These are phyloP conservation scores for Chalciporus sphaerocephalus DNA, from an alignment of 768 basidiomycete species.

Conservation along the genomic window DNA sequence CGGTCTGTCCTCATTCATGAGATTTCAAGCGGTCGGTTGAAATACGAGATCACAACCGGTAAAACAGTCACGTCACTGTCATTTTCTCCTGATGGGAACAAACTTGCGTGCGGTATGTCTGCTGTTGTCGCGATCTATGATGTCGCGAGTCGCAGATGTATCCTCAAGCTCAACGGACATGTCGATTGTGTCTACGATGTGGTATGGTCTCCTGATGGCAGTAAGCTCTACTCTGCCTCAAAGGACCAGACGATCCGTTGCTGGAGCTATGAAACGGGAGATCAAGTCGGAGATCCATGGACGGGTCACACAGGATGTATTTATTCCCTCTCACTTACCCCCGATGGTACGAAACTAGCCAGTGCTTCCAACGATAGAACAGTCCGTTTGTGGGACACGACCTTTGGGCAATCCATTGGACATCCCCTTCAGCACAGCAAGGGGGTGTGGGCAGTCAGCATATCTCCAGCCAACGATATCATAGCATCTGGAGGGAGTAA, in stretches of 20 bases:
- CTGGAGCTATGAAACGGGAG: constrained; percentile 4
- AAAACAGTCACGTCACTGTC: neutral
- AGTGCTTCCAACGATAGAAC: constrained; percentile 6
- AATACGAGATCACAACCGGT: neutral
- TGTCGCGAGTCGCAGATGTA: neutral
- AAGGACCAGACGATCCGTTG: constrained; percentile 2
- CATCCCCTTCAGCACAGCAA: neutral
- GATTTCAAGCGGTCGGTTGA: neutral
- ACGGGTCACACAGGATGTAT: neutral
- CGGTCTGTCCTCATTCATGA: neutral
- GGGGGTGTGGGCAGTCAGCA: accelerated
- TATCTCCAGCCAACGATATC: constrained; percentile 2
- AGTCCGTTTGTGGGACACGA: constrained; percentile 8
- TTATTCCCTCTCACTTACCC: constrained; percentile 1
- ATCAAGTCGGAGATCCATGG: neutral
- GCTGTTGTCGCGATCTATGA: neutral
- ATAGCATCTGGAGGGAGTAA: neutral
- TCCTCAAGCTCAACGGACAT: neutral
- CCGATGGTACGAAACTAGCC: constrained; percentile 6
- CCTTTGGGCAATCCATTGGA: neutral
- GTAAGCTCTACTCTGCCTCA: neutral
- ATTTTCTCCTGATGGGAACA: neutral
- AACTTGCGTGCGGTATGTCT: neutral
- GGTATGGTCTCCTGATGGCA: constrained; percentile 5
- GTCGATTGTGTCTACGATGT: neutral